Evolutionary conservation across 2,329 filamentous ascomycete species (phyloP), one percentile per base, ranked within the genome.

Genomic region (Paramyrothecium roridum): DNA sequence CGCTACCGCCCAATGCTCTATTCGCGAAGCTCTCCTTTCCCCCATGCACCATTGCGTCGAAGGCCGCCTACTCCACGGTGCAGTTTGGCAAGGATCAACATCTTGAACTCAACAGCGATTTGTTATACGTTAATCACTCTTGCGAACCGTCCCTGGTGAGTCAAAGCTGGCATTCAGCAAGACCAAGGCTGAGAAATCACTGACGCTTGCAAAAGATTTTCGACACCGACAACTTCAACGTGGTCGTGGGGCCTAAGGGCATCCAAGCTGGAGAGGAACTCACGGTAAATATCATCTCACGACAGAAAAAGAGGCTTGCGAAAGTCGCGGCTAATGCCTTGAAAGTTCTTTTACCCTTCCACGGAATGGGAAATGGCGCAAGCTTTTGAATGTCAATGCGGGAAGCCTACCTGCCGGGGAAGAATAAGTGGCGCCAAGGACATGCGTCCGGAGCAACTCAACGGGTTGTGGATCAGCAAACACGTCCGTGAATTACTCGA

Each of bases 331-430:
- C 26, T 30, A 30, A 30, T 30, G 6, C 10, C 10, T 30, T 4
- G 10, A 51, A 56, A 83, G 67, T 91, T 90, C 74, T 91, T 90
- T 73, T 91, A 91, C 63, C 87, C 88, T 3, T 89, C 85, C 53
- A 90, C 87, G 1, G 88, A 91, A 71, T 91, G 86, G 86, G 65
- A 77, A 64, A 90, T 91, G 87, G 83, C 84, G 33, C 87, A 90
- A 74, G 80, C 85, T 3, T 91, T 91, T 66, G 73, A 81, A 57
- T 91, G 88, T 67, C 74, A 81, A 56, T 91, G 88, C 67, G 77
- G 78, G 58, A 77, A 76, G 4, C 61, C 74, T 0, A 73, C 74
- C 20, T 91, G 88, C 72, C 78, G 79, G 52, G 86, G 86, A 17
- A 76, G 70, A 59, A 88, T 91, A 59, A 70, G 73, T 47, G 88